A percentile compares a stretch with the other conserved stretches of the same genome.
phyloP scores from a whole-genome alignment of 202 grass and related monocot genomes.

The Digitaria exilis region DNA sequence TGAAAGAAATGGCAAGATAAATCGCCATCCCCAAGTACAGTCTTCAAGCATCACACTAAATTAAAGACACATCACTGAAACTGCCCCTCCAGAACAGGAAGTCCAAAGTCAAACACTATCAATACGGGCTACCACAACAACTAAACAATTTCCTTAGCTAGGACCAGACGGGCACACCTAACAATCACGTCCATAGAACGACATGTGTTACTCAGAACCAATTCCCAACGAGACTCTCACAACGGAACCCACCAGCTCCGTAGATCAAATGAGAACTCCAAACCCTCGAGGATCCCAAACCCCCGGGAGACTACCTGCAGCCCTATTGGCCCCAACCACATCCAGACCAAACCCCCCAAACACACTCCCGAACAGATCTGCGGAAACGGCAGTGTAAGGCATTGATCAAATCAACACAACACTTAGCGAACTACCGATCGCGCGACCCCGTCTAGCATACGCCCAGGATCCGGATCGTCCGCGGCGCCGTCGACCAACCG shows the following conservation, averaged over 20 bases:
- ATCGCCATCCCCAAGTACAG: background rate
- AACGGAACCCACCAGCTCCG: background rate
- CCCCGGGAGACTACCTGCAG: too few species aligned
- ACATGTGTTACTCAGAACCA: background rate
- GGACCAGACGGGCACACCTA: background rate
- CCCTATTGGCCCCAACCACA: background rate
- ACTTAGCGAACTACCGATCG: background rate
- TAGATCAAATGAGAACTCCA: conserved; percentile 2
- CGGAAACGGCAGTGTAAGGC: too few species aligned
- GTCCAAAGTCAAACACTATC: conserved; percentile 24
- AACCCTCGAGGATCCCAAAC: background rate
- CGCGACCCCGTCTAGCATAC: background rate
- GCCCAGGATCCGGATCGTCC: conserved; percentile 5
- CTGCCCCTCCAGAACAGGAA: background rate
- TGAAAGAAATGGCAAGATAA: background rate
- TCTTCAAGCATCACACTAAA: background rate
- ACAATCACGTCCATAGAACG: background rate
- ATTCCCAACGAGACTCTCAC: background rate
- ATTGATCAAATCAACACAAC: background rate
- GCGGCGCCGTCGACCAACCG: background rate
- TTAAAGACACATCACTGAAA: background rate
- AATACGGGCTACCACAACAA: background rate
- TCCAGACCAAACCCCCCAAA: background rate
- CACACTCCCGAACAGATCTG: conserved; percentile 4
- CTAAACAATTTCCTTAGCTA: background rate